Evolutionary conservation across 116 monocot genomes (phyloP), one percentile per base, ranked within the genome.

Genomic region (Zostera marina): DNA sequence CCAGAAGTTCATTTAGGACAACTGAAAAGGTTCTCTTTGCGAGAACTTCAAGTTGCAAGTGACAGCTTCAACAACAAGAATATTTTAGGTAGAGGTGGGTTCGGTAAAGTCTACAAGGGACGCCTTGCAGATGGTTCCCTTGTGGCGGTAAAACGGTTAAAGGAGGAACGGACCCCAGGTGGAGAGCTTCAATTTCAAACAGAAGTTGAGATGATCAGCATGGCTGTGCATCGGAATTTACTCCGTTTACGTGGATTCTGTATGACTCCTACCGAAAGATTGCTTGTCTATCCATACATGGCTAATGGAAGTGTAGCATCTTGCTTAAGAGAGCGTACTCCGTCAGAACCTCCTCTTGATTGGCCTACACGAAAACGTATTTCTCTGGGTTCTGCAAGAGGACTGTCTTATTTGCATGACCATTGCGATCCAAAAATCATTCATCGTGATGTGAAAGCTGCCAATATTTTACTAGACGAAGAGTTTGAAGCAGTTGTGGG

Each of bases 361-460:
- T 92, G 92, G 92, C 58, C 63, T 49, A 83, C 78, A 53, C 69
- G 92, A 40, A 77, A 76, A 54, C 38, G 63, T 42, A 92, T 92
- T 62, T 83, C 92, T 45, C 56, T 92, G 66, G 92, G 92, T 62
- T 73, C 92, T 65, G 87, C 92, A 13, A 75, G 92, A 53, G 92
- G 92, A 0, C 74, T 92, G n/a, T 74, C 83, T 19, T 92, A 92
- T 23, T 73, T 92, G 69, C 91, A 91, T 25, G 91, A 91, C 64
- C 91, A 92, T 22, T 93, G 92, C 73, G 92, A 92, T 74, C 92
- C 92, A 48, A 92, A 87, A 70, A 92, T 92, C 60, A 92, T 92
- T 58, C 92, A 92, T 54, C 77, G 92, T 58, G 92, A 92, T 73
- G 92, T 92, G 59, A 92, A 92, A 79, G 87, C 92, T 63, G 92